Evolutionary conservation across 2,329 filamentous ascomycete species (phyloP), one percentile per base, ranked within the genome.

Genomic region (Hypoxylon sp.): DNA sequence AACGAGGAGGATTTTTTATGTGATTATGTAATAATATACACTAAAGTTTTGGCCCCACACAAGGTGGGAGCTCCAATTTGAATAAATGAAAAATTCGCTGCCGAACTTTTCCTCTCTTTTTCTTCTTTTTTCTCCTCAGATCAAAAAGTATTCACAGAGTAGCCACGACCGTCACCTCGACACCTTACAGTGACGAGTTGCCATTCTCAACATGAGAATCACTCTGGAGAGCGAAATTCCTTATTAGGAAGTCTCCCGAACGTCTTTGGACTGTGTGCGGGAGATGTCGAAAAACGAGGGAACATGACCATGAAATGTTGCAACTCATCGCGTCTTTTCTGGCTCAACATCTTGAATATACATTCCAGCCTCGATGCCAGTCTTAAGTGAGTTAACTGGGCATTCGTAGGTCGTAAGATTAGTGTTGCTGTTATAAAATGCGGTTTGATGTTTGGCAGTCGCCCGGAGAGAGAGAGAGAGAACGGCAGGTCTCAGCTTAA

Each of bases 211-310:
- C 63, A 58, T 70, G 82, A 82, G 83, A 83, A 83, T 78, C 75
- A 80, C 83, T 87, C 85, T 86, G 86, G 81, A 89, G 85, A 89
- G 78, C 70, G 82, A 46, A 85, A 79, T 80, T 76, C 86, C 86
- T 85, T 85, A 85, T 87, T 88, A 89, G 86, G 87, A 89, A 89
- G 85, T 87, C 83, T 87, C 78, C 79, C 84, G 83, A 78, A 79
- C 77, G 79, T 79, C 79, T 79, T 78, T 75, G 78, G 78, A 80
- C 75, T 80, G 80, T 84, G 84, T 82, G 83, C 82, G 82, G 79
- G 82, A 81, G 82, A 87, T 86, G 87, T 86, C 85, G 86, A 87
- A 83, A 75, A 87, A 83, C 81, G 85, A 86, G 86, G 82, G 87
- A 81, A 89, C 85, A 73, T 76, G 36, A 36, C 10, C n/a, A 9